Evolutionary conservation across 106 monocot genomes (phyloP), one percentile per base, ranked within the genome.

Genomic region (Vanilla planifolia): DNA sequence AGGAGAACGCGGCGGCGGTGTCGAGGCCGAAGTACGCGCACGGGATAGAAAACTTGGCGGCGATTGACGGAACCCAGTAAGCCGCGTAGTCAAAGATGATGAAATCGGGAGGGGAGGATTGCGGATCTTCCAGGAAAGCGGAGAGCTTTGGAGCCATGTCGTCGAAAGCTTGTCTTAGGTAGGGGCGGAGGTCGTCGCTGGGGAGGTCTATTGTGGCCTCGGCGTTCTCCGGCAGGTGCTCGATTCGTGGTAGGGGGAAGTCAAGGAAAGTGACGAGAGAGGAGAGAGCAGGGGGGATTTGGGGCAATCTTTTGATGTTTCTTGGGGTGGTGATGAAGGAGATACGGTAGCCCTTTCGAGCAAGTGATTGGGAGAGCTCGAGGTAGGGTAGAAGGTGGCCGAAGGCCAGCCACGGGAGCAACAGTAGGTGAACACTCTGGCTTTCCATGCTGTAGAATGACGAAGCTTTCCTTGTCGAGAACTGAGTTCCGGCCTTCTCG

Each of bases 381-480:
- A 75, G 52, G 68, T 75, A 81, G n/a, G 86, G 81, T 17, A 78
- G 64, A 51, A 81, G 56, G 51, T 86, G 86, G 56, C 81, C 86
- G 17, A 77, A 72, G 47, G 75, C 86, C 5, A 75, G 68, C 86
- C 86, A 86, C 68, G 86, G 86, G 53, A 86, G 44, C 65, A 78
- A 53, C 0, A 68, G 68, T 5, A 81, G 56, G 59, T 86, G 80
- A 40, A 78, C n/a, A n/a, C n/a, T n/a, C n/a, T n/a, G n/a, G n/a
- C n/a, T n/a, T n/a, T n/a, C n/a, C n/a, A n/a, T n/a, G n/a, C n/a
- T n/a, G n/a, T n/a, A n/a, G n/a, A n/a, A n/a, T n/a, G n/a, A n/a
- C n/a, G n/a, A n/a, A n/a, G n/a, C n/a, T n/a, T n/a, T n/a, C n/a
- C n/a, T n/a, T n/a, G n/a, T n/a, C n/a, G n/a, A n/a, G n/a, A n/a